phyloP scores from a whole-genome alignment of 2,329 filamentous ascomycete species.

The Fonsecaea monophora region DNA sequence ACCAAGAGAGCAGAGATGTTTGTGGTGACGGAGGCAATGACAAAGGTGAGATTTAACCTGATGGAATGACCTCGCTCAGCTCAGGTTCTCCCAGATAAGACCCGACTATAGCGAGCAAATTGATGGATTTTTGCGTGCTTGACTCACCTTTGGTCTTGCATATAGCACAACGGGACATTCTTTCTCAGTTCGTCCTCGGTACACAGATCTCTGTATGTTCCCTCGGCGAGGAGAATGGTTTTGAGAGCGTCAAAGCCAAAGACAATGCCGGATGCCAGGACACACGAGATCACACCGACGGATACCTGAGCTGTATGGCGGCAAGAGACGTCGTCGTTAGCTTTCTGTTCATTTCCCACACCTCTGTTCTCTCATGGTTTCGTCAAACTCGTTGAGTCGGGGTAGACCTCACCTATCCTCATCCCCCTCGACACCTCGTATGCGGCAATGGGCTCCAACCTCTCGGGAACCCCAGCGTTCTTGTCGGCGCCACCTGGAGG shows the following conservation, averaged over 20 bases:
- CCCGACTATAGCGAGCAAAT: not conserved
- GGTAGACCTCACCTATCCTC: slow-evolving; percentile 43
- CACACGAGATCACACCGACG: slow-evolving; percentile 72
- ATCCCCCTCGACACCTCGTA: slow-evolving; percentile 56
- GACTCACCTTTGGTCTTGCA: slow-evolving; percentile 60
- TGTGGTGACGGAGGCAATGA: slow-evolving; percentile 82
- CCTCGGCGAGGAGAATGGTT: slow-evolving; percentile 76
- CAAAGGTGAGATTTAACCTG: slow-evolving; percentile 87
- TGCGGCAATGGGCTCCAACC: slow-evolving; percentile 54
- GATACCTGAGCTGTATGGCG: slow-evolving; percentile 62
- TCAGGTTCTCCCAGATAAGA: not conserved
- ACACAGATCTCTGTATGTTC: slow-evolving; percentile 72
- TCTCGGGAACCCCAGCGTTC: slow-evolving; percentile 45
- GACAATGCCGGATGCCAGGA: slow-evolving; percentile 77
- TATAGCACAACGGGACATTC: slow-evolving; percentile 60
- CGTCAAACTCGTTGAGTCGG: not conserved
- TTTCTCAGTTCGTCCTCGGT: slow-evolving; percentile 57
- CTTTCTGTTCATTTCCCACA: not conserved
- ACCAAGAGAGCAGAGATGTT: slow-evolving; percentile 86
- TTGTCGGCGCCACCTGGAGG: slow-evolving; percentile 43
- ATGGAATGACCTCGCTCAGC: not conserved
- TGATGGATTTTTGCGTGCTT: slow-evolving; percentile 14
- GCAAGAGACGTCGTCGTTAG: not conserved
- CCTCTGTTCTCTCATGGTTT: not conserved
- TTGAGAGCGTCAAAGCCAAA: slow-evolving; percentile 88